Base-by-base conservation (phyloP, 1,284 basidiomycete genomes). In the Singerocomus rubriflavus region DNA sequence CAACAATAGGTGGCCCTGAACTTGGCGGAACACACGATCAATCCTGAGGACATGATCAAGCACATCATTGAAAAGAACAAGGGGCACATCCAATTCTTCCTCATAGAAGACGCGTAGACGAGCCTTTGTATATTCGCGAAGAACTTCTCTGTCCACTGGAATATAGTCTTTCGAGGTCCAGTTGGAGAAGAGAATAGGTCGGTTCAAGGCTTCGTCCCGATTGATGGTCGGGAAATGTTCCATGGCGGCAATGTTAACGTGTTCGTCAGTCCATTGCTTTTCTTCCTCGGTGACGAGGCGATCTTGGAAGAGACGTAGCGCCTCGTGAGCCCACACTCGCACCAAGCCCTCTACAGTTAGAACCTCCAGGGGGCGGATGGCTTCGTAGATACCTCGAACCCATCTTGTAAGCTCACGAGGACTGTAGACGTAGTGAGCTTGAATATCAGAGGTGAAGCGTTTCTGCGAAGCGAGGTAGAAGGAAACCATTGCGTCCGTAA, bases 131-230 rank as follows among this genome's bases (percentile, higher is more conserved):
- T 98, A 99, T 63, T 98, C 95, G 44, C 97, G 85, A 10, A 99
- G 82, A 36, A 84, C 78, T 62, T 97, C 96, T 48, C 97, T 83
- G 56, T 97, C 93, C 42, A 99, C 96, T 4, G 94, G 86, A 51
- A 97, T 85, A 68, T 98, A 98, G 68, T 98, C 78, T 72, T 95
- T 93, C n/a, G 95, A 95, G 1, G 96, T 97, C 97, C 97, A 99
- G 69, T 99, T 98, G 5, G 94, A 97, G 78, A 95, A 99, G 32
- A 99, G 75, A 58, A 99, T 96, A 0, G 98, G 97, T 17, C 97
- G 83, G 25, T 65, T 71, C 27, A 99, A 79, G 1, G 92, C 89
- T 64, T 96, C 91, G 16, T 85, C 82, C 30, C 80, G 78, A 64
- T 91, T 87, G 67, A 98, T 87, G 6, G 88, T 94, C 0, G 95